Evolutionary conservation across 257 asterid species (phyloP), one percentile per base, ranked within the genome.

Genomic region (Rehmannia glutinosa): DNA sequence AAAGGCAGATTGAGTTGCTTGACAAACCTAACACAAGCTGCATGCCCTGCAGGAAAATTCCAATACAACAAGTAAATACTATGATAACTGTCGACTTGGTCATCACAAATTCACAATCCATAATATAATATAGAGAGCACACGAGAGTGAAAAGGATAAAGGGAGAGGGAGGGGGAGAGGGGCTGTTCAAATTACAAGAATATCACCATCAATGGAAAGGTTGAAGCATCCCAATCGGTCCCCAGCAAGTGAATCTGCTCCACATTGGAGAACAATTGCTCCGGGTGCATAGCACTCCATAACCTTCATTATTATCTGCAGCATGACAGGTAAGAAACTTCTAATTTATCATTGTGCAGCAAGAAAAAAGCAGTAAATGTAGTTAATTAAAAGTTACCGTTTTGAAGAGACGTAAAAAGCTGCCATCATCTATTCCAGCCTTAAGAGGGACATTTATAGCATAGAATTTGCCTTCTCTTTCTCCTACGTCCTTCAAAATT

Each of bases 211-310:
- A 77, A 91, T 91, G 76, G 99, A 91, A 64, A 94, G 97, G 82
- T 94, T 94, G 89, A 94, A 94, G 83, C 97, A 88, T 75, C 99
- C 99, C 80, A 94, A 85, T 62, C 97, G 86, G 73, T 94, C 99
- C 69, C 99, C 96, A 50, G 99, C 99, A 71, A 94, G 97, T 36
- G 99, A 94, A 81, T 94, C 99, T 47, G 99, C 99, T 71, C 99
- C 99, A 70, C 98, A 94, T 68, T 94, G 98, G 61, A 94, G 99
- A 71, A 94, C 99, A 60, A 94, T 94, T 10, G 95, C 99, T 72
- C 96, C 98, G n/a, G 99, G 99, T 70, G 68, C 74, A 80, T 94
- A 94, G 76, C 87, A 85, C 77, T 94, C 99, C 57, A 84, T 84
- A 73, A 94, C 99, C 86, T 87, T 94, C 75, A 82, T 68, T 70